phyloP scores from a whole-genome alignment of 192 early-diverging fungal species.

The Piromyces finnis region DNA sequence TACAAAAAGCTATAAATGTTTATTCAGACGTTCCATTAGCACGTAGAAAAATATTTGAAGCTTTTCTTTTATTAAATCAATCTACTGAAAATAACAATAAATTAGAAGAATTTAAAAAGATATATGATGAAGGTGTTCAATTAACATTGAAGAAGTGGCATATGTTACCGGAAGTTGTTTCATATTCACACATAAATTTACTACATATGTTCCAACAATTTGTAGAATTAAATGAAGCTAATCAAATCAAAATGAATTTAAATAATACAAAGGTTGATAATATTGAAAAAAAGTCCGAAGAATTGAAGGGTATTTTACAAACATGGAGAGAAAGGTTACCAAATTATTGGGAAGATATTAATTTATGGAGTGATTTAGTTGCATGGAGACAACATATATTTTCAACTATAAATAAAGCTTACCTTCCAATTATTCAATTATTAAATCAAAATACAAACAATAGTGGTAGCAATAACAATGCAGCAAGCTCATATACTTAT shows the following conservation, averaged over 20 bases:
- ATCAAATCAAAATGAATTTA: conserved; percentile 70
- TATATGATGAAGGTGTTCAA: conserved; percentile 78
- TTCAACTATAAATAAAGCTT: conserved; percentile 86
- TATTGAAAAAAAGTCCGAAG: conserved; percentile 67
- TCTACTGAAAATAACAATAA: conserved; percentile 20
- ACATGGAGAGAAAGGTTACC: conserved; percentile 97
- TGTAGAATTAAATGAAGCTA: conserved; percentile 86
- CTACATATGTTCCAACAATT: conserved; percentile 92
- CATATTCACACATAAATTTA: conserved; percentile 67
- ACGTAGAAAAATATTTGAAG: conserved; percentile 68
- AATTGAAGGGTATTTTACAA: conserved; percentile 72
- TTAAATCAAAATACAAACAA: conserved; percentile 23
- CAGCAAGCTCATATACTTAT: conserved; percentile 74
- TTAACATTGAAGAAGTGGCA: conserved; percentile 71
- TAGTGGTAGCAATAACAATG: conserved; percentile 18
- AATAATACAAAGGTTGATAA: conserved; percentile 58
- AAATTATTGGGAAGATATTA: conserved; percentile 93
- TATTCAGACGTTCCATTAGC: conserved; percentile 41
- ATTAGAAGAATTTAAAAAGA: conserved; percentile 47
- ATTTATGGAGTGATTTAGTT: conserved; percentile 92
- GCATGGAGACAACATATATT: conserved; percentile 98
- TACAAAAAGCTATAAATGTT: not conserved
- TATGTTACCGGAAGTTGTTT: conserved; percentile 66
- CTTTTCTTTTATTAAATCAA: conserved; percentile 55
- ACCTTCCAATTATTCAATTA: conserved; percentile 58